Conservation (phyloP, 345 rosid genomes). For the Populus nigra region DNA sequence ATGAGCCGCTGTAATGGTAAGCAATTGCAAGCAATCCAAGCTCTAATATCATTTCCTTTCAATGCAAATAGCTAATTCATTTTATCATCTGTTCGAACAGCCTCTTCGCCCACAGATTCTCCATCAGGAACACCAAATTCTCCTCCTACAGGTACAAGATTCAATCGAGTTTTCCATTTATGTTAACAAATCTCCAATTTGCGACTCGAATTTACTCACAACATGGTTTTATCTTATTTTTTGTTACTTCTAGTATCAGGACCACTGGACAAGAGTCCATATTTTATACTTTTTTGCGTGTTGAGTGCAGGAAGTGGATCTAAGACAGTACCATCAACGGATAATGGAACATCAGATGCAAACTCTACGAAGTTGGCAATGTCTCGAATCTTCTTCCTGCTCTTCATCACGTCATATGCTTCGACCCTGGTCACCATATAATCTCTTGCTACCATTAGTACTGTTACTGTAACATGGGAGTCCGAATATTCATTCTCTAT, state of each 20-base stretch:
- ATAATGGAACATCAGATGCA: conserved; percentile 24
- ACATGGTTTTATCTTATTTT: not conserved
- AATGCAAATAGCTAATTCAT: not conserved
- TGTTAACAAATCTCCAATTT: not conserved
- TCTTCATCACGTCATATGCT: conserved; percentile 13
- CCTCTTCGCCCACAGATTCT: conserved; percentile 23
- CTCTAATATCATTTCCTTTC: not conserved
- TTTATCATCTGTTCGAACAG: conserved; percentile 6
- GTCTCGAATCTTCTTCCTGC: conserved; percentile 8
- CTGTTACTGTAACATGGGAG: not conserved
- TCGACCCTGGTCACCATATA: not conserved
- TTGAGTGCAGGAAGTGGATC: conserved; percentile 30
- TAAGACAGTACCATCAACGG: conserved; percentile 20
- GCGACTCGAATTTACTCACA: not conserved
- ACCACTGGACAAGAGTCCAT: not conserved
- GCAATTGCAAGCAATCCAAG: not conserved
- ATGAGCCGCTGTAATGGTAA: conserved; percentile 23
- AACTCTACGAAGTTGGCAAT: conserved; percentile 14
- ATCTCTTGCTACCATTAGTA: not conserved
- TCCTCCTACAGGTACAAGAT: conserved; percentile 20
- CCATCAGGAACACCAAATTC: conserved; percentile 23
- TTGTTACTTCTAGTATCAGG: not conserved
- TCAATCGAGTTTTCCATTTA: not conserved
- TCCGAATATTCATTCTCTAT: too few relatives aligned
- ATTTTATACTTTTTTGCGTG: not conserved